phyloP scores from a whole-genome alignment of 768 basidiomycete species.

The Rhodotorula sphaerocarpa region DNA sequence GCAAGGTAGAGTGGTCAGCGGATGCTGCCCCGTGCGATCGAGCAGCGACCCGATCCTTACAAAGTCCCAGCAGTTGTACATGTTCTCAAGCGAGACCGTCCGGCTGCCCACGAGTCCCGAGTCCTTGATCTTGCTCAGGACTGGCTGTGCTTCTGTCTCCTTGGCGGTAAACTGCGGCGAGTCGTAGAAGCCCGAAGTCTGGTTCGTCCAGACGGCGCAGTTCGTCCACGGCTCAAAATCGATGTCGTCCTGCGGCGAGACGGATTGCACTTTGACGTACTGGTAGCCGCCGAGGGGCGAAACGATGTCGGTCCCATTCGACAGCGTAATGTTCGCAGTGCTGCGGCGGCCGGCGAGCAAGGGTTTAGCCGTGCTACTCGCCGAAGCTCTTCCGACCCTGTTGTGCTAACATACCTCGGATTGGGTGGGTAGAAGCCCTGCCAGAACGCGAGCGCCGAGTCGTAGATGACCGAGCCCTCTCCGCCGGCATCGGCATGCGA shows the following conservation, averaged over 20 bases:
- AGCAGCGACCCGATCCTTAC: constrained; percentile 10
- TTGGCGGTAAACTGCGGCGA: constrained; percentile 44
- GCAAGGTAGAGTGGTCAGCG: constrained; percentile 68
- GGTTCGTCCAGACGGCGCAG: constrained; percentile 46
- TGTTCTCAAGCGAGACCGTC: constrained; percentile 32
- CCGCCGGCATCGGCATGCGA: constrained; percentile 62
- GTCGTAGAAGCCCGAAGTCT: constrained; percentile 53
- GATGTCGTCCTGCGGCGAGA: constrained; percentile 10
- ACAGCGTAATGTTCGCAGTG: constrained; percentile 51
- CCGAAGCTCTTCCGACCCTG: background rate
- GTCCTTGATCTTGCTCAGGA: constrained; percentile 27
- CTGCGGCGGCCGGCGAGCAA: background rate
- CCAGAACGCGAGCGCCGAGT: constrained; percentile 58
- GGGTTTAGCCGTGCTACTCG: background rate
- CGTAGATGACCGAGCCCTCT: constrained; percentile 59
- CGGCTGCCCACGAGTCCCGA: constrained; percentile 35
- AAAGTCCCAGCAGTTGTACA: constrained; percentile 37
- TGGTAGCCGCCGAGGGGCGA: constrained; percentile 61
- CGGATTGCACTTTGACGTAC: constrained; percentile 48
- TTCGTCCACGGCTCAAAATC: constrained; percentile 29
- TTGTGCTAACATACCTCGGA: constrained; percentile 41
- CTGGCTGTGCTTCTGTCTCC: constrained; percentile 15
- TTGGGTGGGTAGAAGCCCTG: constrained; percentile 60
- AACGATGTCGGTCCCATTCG: constrained; percentile 56
- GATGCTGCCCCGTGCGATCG: too few relatives aligned